phyloP scores from a whole-genome alignment of 495 filamentous ascomycete genomes.

The Immersiella caudata region DNA sequence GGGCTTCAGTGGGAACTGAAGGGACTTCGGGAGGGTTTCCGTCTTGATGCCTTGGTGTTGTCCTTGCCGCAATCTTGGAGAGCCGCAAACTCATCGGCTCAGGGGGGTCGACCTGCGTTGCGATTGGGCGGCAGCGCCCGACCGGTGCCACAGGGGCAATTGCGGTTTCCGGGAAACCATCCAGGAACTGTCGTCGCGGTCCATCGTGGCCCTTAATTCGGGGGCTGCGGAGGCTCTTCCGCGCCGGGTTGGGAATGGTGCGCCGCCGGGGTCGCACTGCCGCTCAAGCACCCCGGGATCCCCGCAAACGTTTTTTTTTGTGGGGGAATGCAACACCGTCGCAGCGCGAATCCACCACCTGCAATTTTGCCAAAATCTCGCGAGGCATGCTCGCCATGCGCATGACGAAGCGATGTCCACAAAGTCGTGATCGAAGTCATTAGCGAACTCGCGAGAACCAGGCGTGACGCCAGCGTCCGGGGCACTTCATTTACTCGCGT shows the following conservation, averaged over 20 bases:
- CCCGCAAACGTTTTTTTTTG: constrained; percentile 20
- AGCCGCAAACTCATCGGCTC: constrained; percentile 16
- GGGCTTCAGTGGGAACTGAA: constrained; percentile 11
- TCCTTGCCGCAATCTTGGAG: constrained; percentile 18
- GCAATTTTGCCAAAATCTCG: background rate
- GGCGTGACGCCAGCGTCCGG: background rate
- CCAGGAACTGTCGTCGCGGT: background rate
- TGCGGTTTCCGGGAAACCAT: constrained; percentile 15
- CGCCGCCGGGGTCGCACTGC: constrained; percentile 8
- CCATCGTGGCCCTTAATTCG: constrained; percentile 16
- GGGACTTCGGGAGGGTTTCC: constrained; percentile 28
- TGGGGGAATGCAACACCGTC: constrained; percentile 25
- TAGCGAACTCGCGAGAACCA: background rate
- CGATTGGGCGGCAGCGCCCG: constrained; percentile 16
- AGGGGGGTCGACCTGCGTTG: background rate
- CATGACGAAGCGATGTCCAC: background rate
- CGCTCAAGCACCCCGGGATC: constrained; percentile 5
- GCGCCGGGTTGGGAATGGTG: constrained; percentile 20
- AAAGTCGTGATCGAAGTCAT: background rate
- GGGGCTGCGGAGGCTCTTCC: constrained; percentile 22
- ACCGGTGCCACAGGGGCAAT: constrained; percentile 5
- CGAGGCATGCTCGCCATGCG: background rate
- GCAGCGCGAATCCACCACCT: constrained; percentile 1
- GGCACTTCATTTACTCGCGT: constrained; percentile 12
- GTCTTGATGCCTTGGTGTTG: constrained; percentile 22